Conservation (phyloP, 192 early-diverging fungal genomes). For the Backusella morwellensis region DNA sequence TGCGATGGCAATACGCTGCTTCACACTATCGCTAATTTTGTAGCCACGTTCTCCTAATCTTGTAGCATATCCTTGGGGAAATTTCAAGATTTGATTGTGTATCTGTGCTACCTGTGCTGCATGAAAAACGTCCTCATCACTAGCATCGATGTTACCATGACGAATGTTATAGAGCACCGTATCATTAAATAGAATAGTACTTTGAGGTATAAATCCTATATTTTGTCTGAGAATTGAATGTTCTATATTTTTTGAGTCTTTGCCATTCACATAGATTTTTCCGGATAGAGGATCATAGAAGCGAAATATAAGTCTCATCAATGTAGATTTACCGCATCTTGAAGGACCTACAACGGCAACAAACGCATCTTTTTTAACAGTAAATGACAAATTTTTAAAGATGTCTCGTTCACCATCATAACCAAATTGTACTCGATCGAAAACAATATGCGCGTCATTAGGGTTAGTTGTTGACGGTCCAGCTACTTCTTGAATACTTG, state of each 20-base stretch:
- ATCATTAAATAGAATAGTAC: conserved; percentile 95
- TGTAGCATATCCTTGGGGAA: conserved; percentile 66
- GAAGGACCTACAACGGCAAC: conserved; percentile 79
- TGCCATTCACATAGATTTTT: conserved; percentile 80
- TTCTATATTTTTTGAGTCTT: conserved; percentile 64
- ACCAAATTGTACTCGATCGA: conserved; percentile 67
- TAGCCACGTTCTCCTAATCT: conserved; percentile 66
- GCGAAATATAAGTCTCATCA: conserved; percentile 79
- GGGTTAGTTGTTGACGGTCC: conserved; percentile 38
- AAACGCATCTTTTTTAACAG: conserved; percentile 62
- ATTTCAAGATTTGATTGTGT: conserved; percentile 68
- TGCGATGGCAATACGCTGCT: conserved; percentile 84
- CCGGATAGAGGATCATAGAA: conserved; percentile 86
- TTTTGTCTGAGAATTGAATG: conserved; percentile 70
- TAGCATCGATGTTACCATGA: conserved; percentile 69
- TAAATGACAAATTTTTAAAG: conserved; percentile 67
- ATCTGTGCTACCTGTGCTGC: conserved; percentile 78
- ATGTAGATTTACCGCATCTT: conserved; percentile 73
- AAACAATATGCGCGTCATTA: conserved; percentile 57
- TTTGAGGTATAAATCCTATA: conserved; percentile 92
- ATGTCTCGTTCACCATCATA: conserved; percentile 68
- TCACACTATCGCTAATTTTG: conserved; percentile 86
- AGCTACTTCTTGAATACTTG: conserved; percentile 58
- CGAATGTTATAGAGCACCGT: conserved; percentile 91
- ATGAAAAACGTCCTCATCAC: conserved; percentile 62